A percentile compares a stretch with the other conserved stretches of the same genome.
Conservation (phyloP, 2,329 filamentous ascomycete genomes). For the Lomentospora prolificans region DNA sequence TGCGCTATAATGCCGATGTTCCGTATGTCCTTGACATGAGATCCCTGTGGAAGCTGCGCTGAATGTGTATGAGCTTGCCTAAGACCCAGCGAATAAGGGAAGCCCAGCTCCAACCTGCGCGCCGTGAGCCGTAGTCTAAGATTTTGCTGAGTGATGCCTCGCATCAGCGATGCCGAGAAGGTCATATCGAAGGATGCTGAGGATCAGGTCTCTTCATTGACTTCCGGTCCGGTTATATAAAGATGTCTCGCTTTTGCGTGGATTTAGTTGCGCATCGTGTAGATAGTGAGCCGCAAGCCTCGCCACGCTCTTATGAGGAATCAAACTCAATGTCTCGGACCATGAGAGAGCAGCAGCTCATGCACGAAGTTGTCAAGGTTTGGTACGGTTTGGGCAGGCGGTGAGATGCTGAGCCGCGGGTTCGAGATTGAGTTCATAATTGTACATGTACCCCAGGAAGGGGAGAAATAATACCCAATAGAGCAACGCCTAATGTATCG, state of each 20-base stretch:
- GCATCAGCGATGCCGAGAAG: constrained; percentile 4
- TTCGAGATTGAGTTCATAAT: neutral
- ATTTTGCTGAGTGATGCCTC: constrained; percentile 2
- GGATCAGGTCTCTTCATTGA: neutral
- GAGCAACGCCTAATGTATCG: too few species aligned
- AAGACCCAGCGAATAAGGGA: neutral
- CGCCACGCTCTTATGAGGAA: neutral
- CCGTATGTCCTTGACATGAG: constrained; percentile 43
- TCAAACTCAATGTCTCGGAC: neutral
- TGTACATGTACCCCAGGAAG: neutral
- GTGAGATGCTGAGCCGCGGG: neutral
- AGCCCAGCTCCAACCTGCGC: neutral
- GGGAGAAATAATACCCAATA: too few species aligned
- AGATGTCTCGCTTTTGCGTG: neutral
- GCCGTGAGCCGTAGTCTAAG: neutral
- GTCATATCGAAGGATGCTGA: constrained; percentile 1
- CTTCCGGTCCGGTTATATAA: neutral
- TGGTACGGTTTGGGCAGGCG: constrained; percentile 3
- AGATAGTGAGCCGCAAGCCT: neutral
- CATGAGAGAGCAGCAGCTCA: neutral
- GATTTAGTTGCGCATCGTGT: neutral
- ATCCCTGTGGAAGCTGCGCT: neutral
- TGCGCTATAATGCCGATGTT: constrained; percentile 99
- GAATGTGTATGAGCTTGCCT: neutral
- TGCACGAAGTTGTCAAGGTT: neutral